Base-by-base conservation (phyloP, 169 alveolate genomes). In the Theileria parva region DNA sequence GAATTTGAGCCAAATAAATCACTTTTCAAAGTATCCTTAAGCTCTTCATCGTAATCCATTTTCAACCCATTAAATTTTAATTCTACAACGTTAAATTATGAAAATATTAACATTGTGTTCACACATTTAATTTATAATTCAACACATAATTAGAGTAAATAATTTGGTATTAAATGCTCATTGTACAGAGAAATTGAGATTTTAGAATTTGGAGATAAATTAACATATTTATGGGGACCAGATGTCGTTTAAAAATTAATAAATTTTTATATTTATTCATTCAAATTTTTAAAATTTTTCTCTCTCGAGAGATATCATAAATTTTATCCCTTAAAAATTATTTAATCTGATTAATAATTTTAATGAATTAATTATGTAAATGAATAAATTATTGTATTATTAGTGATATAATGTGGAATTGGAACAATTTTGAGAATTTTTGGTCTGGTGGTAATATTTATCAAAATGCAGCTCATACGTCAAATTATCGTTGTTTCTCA, bases 401-500 rank as follows among this genome's bases (percentile, higher is more conserved):
- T 37, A 37, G 13, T 19, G 34, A 65, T 65, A 9, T 21, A n/a
- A 19, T 84, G 88, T 81, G 88, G 88, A 65, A 74, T 74, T 74
- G 69, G 34, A 73, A 81, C 74, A 74, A 61, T 28, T 48, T 81
- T 11, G 85, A 81, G 27, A 70, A 72, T 12, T 30, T 74, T 48
- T 63, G 77, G 65, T 11, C 28, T 50, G 51, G 80, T 37, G 65
- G 74, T 72, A 59, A 81, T 55, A n/a, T 44, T 5, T 28, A 25
- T 48, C 55, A 28, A 53, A n/a, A 44, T 44, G 57, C 74, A 25
- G 91, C 94, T 6, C 85, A 70, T 66, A 79, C 81, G 19, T 88
- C 78, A 32, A 87, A 86, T 60, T 93, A 93, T 76, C 91, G 94
- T 28, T 93, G 96, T 30, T 93, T 87, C 72, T 94, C 96, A 9